Base-by-base conservation (phyloP, 108 stramenopile species). In the Stephanodiscus minutulus region DNA sequence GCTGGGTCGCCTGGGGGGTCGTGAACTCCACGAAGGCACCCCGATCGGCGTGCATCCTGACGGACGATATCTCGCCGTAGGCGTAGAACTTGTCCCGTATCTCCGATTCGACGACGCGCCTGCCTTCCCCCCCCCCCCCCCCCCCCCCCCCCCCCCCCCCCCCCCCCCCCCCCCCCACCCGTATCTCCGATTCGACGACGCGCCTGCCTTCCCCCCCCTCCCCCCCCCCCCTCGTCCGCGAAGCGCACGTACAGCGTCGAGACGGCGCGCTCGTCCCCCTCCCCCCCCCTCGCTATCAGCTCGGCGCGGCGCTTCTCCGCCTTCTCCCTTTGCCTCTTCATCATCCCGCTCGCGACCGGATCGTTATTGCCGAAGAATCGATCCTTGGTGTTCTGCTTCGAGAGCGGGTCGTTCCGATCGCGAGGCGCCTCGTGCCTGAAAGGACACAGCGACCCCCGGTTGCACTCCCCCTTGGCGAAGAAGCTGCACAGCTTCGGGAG, bases 401-500 rank as follows among this genome's bases (percentile, higher is more conserved):
- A 82, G 63, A 96, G 78, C 4, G 95, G 94, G 72, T 96, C 95
- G 43, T 94, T 93, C 61, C 88, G 86, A 84, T 97, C 96, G 50
- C 87, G 81, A 3, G 96, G 96, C 93, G 96, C 88, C 82, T 97
- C 97, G 76, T 98, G 97, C n/a, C 97, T 94, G 79, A 97, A 98
- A 1, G 98, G 98, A 82, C 98, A 98, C 21, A 80, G 82, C 28
- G 86, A 81, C 12, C 96, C 98, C 13, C 98, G 89, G 77, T 94
- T 94, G 72, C 98, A 98, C 83, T 96, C 95, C 18, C 98, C 98
- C 66, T 82, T 83, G 33, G 96, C 96, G 85, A 90, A 98, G 81
- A 98, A 98, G 55, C 85, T 88, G 78, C 98, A 98, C 56, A 98
- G 85, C 65, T 98, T 97, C 44, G 97, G 91, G 66, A 96, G 77